phyloP scores from a whole-genome alignment of 352 stramenopile species.

The Thalassiosira delicatula region DNA sequence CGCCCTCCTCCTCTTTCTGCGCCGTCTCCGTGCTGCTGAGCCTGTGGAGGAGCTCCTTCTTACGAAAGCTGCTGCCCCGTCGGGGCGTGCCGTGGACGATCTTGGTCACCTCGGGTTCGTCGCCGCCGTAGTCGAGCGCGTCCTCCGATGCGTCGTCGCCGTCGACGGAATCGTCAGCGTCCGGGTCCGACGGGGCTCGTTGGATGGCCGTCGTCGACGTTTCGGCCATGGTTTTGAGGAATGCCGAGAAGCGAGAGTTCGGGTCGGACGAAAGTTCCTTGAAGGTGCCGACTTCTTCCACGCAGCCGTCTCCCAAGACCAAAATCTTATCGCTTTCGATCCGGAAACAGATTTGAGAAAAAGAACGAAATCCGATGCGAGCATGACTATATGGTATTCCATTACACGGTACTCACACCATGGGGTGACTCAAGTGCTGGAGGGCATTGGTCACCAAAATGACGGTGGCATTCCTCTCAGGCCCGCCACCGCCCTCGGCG shows the following conservation, averaged over 20 bases:
- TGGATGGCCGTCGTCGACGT: slow-evolving; percentile 75
- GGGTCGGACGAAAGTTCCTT: slow-evolving; percentile 72
- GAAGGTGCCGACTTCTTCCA: slow-evolving; percentile 78
- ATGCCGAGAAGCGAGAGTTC: slow-evolving; percentile 73
- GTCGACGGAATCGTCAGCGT: slow-evolving; percentile 31
- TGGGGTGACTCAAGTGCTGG: slow-evolving; percentile 86
- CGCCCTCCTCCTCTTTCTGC: slow-evolving; percentile 22
- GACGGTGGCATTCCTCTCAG: slow-evolving; percentile 75
- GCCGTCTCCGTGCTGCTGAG: background rate
- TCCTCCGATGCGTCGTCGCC: slow-evolving; percentile 17
- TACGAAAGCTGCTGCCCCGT: slow-evolving; percentile 25
- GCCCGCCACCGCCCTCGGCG: too few relatives aligned
- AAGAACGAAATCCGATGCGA: too few relatives aligned
- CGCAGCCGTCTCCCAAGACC: slow-evolving; percentile 76
- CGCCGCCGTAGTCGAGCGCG: slow-evolving; percentile 29
- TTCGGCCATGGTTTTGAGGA: slow-evolving; percentile 76
- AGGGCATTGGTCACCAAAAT: slow-evolving; percentile 94
- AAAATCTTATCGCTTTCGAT: too few relatives aligned
- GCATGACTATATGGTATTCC: too few relatives aligned
- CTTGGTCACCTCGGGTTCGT: slow-evolving; percentile 30
- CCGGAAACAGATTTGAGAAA: too few relatives aligned
- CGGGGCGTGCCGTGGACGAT: slow-evolving; percentile 25
- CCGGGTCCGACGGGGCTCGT: slow-evolving; percentile 51
- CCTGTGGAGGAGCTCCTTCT: background rate
- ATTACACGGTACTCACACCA: slow-evolving; percentile 64